phyloP scores from a whole-genome alignment of 176 grass and related monocot genomes.

The Eragrostis curvula region DNA sequence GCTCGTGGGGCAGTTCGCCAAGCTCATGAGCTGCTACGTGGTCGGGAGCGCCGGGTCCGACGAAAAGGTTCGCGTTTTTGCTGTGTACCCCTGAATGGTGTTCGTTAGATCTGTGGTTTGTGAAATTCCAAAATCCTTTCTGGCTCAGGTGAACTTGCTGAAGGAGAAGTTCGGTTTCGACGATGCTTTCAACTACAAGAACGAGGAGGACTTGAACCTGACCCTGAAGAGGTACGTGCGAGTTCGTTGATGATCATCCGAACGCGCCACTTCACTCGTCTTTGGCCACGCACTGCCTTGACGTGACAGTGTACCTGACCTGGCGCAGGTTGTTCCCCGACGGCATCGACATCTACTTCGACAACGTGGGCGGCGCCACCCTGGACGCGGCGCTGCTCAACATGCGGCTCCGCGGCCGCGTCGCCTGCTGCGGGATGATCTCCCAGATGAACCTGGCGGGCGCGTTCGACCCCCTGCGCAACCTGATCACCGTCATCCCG shows the following conservation, averaged over 20 bases:
- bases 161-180: not conserved
- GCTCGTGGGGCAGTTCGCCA: not conserved
- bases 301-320: too few species aligned
- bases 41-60: not conserved
- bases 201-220: not conserved
- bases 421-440: not conserved
- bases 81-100: too few species aligned
- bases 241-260: too few species aligned
- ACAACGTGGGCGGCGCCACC: not conserved
- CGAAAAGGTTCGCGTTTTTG: not conserved
- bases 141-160: too few species aligned
- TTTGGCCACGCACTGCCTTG: too few species aligned
- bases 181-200: not conserved
- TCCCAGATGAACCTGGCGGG: not conserved
- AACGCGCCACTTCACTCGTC: too few species aligned
- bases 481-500: not conserved
- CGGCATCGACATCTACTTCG: not conserved
- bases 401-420: not conserved
- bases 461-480: not conserved
- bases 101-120: too few species aligned
- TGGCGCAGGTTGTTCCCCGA: not conserved
- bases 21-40: not conserved
- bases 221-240: not conserved
- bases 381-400: not conserved
- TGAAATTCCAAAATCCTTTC: too few species aligned